Evolutionary conservation across 2,329 filamentous ascomycete species (phyloP).

Genomic region (Fusarium pininemorale): DNA sequence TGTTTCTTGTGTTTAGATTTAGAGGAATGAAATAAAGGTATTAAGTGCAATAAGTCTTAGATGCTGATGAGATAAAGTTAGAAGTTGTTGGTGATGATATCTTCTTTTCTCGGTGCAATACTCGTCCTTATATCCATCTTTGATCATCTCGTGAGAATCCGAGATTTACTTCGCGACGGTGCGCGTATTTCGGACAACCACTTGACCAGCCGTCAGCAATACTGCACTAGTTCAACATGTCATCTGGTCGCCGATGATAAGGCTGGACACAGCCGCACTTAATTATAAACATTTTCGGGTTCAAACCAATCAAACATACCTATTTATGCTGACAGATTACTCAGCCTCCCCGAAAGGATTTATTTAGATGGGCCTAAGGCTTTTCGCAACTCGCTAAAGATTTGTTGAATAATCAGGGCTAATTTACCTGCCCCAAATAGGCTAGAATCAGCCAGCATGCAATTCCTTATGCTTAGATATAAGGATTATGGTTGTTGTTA

Average conservation of each 20-base stretch:
- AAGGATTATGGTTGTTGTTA: not conserved
- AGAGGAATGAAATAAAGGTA: not conserved
- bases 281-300: not conserved
- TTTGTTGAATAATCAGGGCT: not conserved
- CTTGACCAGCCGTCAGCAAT: not conserved
- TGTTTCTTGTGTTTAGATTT: not conserved
- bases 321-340: not conserved
- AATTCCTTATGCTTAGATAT: not conserved
- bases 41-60: not conserved
- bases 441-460: not conserved
- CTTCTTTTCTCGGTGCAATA: rapidly evolving
- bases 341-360: not conserved
- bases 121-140: not conserved
- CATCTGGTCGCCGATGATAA: not conserved
- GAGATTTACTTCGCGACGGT: not conserved
- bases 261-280: not conserved
- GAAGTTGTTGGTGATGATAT: not conserved
- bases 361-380: not conserved
- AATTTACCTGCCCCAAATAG: not conserved
- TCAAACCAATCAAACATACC: not conserved
- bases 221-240: not conserved
- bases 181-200: not conserved
- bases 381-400: not conserved
- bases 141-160: not conserved
- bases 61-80: not conserved